Evolutionary conservation across 148 eudicot species (phyloP).

Genomic region (Arbutus unedo): DNA sequence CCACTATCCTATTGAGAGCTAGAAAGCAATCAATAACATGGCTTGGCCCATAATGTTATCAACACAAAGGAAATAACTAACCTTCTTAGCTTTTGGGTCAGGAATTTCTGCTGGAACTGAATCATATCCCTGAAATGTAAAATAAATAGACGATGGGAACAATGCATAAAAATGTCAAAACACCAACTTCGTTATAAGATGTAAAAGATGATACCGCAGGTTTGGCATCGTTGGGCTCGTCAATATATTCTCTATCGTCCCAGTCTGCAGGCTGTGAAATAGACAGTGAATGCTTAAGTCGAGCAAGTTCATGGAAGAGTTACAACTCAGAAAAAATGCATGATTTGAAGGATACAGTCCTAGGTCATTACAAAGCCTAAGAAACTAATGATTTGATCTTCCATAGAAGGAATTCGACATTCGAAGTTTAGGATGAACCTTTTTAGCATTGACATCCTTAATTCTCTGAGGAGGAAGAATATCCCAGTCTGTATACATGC

Average conservation of each 20-base stretch:
- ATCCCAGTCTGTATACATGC: constrained; percentile 95
- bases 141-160: constrained; percentile 9
- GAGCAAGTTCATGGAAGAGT: not conserved
- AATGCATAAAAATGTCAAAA: not conserved
- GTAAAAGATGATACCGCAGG: constrained; percentile 61
- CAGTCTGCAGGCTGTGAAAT: constrained; percentile 81
- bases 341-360: constrained; percentile 1
- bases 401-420: not conserved
- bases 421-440: constrained; percentile 39
- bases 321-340: not conserved
- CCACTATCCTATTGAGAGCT: not conserved
- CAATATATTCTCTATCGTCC: constrained; percentile 91
- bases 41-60: not conserved
- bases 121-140: constrained; percentile 78
- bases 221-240: constrained; percentile 70
- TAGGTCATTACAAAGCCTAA: constrained; percentile 8
- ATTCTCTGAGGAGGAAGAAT: constrained; percentile 92
- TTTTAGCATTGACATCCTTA: constrained; percentile 73
- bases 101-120: constrained; percentile 84
- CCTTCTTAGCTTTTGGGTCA: constrained; percentile 91
- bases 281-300: constrained; percentile 11
- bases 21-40: not conserved
- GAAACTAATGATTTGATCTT: not conserved
- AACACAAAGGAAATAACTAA: constrained; percentile 25
- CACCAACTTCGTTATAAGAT: not conserved